A percentile compares a stretch with the other conserved stretches of the same genome.
Evolutionary conservation across 805 yeast genomes (phyloP).

Genomic region (Kluyveromyces wickerhamii): DNA sequence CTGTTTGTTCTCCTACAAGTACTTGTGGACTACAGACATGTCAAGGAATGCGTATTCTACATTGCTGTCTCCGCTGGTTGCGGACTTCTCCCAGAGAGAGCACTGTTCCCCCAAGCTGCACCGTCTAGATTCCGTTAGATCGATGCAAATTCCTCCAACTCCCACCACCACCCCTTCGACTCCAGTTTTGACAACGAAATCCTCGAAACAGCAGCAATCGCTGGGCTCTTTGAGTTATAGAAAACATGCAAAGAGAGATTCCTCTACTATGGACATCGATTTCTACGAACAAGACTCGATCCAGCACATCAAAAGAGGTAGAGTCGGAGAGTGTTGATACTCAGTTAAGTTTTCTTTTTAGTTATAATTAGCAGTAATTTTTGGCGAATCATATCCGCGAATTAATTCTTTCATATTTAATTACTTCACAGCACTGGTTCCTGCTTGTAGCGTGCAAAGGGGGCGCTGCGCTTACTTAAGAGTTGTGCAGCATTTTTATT

Average conservation of each 20-base stretch:
- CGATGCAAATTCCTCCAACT: slow-evolving; percentile 10
- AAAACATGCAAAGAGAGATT: slow-evolving; percentile 20
- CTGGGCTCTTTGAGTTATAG: slow-evolving; percentile 1
- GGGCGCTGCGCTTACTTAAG: too few species aligned
- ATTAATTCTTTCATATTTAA: neutral
- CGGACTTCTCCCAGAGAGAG: neutral
- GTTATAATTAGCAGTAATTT: neutral
- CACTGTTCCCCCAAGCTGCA: neutral
- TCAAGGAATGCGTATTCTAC: slow-evolving; percentile 1
- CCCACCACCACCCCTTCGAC: slow-evolving; percentile 12
- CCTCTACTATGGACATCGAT: slow-evolving; percentile 21
- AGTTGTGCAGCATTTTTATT: too few species aligned
- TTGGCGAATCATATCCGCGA: neutral
- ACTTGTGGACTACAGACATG: neutral
- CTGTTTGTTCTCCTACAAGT: slow-evolving; percentile 4
- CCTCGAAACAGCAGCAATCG: slow-evolving; percentile 2
- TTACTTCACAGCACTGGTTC: too few species aligned
- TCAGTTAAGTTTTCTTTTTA: neutral
- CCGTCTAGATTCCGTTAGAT: slow-evolving; percentile 2
- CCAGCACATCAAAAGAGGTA: neutral
- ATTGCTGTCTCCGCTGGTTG: slow-evolving; percentile 1
- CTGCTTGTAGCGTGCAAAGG: too few species aligned
- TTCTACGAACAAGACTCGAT: slow-evolving; percentile 14
- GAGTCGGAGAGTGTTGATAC: slow-evolving; percentile 1
- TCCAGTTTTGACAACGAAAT: neutral